Conservation (phyloP, 2,329 filamentous ascomycete genomes). For the Pezicula rhizophila region DNA sequence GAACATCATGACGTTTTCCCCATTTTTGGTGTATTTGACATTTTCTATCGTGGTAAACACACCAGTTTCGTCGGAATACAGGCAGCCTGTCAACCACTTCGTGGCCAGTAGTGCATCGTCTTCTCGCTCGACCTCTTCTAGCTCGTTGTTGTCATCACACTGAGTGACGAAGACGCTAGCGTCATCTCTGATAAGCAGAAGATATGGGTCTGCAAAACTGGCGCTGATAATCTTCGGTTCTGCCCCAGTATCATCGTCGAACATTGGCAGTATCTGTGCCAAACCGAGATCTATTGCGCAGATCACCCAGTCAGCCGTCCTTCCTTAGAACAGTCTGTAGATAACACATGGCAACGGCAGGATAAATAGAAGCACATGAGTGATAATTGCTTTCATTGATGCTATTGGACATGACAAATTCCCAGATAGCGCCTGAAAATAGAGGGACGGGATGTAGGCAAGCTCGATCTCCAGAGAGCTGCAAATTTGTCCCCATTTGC, state of each 20-base stretch:
- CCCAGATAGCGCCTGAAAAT: slow-evolving; percentile 27
- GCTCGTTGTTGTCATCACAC: slow-evolving; percentile 73
- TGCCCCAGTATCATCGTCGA: slow-evolving; percentile 80
- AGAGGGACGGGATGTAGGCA: slow-evolving; percentile 5
- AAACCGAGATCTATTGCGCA: slow-evolving; percentile 66
- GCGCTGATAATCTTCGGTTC: slow-evolving; percentile 74
- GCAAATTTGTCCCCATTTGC: slow-evolving; percentile 9
- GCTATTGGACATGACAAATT: slow-evolving; percentile 31
- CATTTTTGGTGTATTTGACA: slow-evolving; percentile 33
- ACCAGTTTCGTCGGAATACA: slow-evolving; percentile 65
- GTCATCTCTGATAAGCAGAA: slow-evolving; percentile 80
- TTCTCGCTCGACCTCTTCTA: slow-evolving; percentile 71
- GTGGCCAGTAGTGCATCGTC: slow-evolving; percentile 50
- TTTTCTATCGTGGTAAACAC: slow-evolving; percentile 41
- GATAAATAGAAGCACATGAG: slow-evolving; percentile 22
- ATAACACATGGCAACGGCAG: slow-evolving; percentile 15
- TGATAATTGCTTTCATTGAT: slow-evolving; percentile 32
- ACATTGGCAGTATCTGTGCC: slow-evolving; percentile 85
- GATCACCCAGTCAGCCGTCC: slow-evolving; percentile 9
- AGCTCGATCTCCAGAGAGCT: slow-evolving; percentile 2
- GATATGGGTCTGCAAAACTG: slow-evolving; percentile 80
- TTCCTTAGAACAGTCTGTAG: slow-evolving; percentile 4
- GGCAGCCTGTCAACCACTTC: slow-evolving; percentile 77
- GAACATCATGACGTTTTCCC: slow-evolving; percentile 62
- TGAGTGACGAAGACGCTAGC: slow-evolving; percentile 72